These are phyloP conservation scores for Chlorella sorokiniana DNA, from an alignment of 139 green algal species.

Conservation along the genomic window DNA sequence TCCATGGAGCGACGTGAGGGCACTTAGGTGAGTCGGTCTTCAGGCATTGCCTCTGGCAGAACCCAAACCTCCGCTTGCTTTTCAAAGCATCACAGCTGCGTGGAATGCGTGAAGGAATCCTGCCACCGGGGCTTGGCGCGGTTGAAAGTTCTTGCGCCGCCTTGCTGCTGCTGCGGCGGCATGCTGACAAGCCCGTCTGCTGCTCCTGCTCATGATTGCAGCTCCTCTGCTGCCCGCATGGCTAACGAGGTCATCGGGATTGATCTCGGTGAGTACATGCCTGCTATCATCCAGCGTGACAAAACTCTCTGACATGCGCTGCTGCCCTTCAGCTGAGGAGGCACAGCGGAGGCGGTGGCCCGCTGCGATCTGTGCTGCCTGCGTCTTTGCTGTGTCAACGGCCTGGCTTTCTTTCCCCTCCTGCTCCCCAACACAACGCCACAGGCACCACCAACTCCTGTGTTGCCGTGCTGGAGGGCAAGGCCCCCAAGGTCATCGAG, in stretches of 20 bases:
- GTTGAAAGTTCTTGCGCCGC: neutral
- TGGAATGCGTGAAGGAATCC: too few relatives aligned
- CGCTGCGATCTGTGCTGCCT: neutral
- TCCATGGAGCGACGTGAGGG: too few relatives aligned
- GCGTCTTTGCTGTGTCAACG: neutral
- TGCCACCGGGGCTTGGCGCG: neutral
- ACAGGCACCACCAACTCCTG: constrained; percentile 96
- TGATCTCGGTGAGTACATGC: constrained; percentile 77
- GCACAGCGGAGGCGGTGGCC: neutral
- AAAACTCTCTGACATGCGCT: neutral
- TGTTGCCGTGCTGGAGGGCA: constrained; percentile 72
- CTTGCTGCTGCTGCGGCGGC: neutral
- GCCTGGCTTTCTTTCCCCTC: neutral
- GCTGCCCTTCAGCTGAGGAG: too few relatives aligned
- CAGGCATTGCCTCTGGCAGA: too few relatives aligned
- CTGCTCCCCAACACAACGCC: neutral
- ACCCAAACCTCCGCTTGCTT: neutral
- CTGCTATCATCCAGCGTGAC: neutral
- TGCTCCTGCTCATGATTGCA: constrained; percentile 34
- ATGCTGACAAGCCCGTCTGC: too few relatives aligned
- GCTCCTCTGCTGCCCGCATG: constrained; percentile 24
- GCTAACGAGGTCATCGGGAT: constrained; percentile 97
- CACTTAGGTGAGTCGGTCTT: too few relatives aligned
- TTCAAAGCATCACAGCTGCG: neutral
- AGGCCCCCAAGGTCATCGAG: constrained; percentile 95